Evolutionary conservation across 176 grass and related monocot genomes (phyloP), one percentile per base, ranked within the genome.

Genomic region (Oryza glumipatula): DNA sequence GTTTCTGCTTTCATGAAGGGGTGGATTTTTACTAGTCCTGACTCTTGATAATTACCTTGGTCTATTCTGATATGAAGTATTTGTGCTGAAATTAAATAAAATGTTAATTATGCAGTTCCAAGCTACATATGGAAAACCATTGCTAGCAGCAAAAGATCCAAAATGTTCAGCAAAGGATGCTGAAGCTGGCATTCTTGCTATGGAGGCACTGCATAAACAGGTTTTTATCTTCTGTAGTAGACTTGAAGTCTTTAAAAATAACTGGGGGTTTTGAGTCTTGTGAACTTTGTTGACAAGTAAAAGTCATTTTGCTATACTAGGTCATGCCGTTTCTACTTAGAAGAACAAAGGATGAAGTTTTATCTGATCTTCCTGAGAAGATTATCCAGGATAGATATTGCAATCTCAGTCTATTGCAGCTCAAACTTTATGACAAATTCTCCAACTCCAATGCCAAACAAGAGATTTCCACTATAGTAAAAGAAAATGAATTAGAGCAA

Each of bases 131-230:
- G 96, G 96, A 83, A 99, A 99, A 89, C 96, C 96, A 64, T 84
- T 99, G 79, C 70, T 90, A 75, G 96, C 91, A 56, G 93, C 96
- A 65, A 99, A 90, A 86, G 96, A 99, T 92, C 82, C 96, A 72
- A 99, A 99, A 88, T 99, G 96, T 90, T 99, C 96, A 66, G 91
- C 96, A 68, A 99, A 92, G 88, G 96, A 99, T 86, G 91, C 96
- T 80, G 96, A 99, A 96, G 96, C 93, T 58, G 96, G 96, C 68
- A 89, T 90, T 92, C 96, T 99, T 92, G 96, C 96, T 48, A 99
- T 99, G 96, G 93, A 99, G 83, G 96, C 96, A 17, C 84, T 99
- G 88, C 96, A 99, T 82, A 99, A 96, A 82, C 96, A 99, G 96
- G 96, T 99, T 6, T 69, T 74, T 44, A 47, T 74, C 74, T 61